Evolutionary conservation across 2,329 filamentous ascomycete genomes (phyloP).

Genomic region (Neofusicoccum kwambonambiense): DNA sequence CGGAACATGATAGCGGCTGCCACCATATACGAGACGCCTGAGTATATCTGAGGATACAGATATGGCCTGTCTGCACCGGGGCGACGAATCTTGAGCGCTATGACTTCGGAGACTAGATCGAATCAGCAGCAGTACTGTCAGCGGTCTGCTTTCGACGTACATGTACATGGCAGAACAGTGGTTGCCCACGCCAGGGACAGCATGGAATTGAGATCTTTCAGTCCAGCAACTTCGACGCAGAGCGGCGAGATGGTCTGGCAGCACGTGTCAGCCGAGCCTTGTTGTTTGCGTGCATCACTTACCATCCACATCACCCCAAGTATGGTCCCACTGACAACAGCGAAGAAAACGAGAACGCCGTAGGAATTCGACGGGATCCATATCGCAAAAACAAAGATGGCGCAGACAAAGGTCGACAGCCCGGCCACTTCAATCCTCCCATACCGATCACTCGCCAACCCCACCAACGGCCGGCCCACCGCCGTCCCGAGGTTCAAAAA

Average conservation of each 20-base stretch:
- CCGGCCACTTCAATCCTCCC: conserved; percentile 45
- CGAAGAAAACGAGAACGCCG: conserved; percentile 45
- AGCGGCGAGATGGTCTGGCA: conserved; percentile 40
- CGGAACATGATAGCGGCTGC: conserved; percentile 35
- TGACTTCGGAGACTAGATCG: conserved; percentile 37
- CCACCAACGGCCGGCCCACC: conserved; percentile 47
- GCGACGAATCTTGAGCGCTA: conserved; percentile 41
- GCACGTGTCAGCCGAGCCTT: background rate
- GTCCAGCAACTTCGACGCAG: conserved; percentile 41
- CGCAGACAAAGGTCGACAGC: conserved; percentile 31
- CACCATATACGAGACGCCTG: conserved; percentile 36
- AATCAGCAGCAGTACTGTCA: background rate
- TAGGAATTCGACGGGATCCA: conserved; percentile 49
- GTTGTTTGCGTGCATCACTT: background rate
- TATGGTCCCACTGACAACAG: conserved; percentile 44
- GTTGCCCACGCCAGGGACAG: conserved; percentile 40
- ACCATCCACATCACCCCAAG: conserved; percentile 52
- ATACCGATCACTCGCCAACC: conserved; percentile 46
- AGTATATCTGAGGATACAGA: conserved; percentile 41
- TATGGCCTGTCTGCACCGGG: conserved; percentile 29
- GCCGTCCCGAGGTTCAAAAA: conserved; percentile 50
- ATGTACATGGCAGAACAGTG: conserved; percentile 37
- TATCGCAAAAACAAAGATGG: conserved; percentile 41
- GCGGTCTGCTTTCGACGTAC: conserved; percentile 23
- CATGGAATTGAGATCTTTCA: conserved; percentile 41